Evolutionary conservation across 345 rosid genomes (phyloP).

Genomic region (Durio zibethinus): DNA sequence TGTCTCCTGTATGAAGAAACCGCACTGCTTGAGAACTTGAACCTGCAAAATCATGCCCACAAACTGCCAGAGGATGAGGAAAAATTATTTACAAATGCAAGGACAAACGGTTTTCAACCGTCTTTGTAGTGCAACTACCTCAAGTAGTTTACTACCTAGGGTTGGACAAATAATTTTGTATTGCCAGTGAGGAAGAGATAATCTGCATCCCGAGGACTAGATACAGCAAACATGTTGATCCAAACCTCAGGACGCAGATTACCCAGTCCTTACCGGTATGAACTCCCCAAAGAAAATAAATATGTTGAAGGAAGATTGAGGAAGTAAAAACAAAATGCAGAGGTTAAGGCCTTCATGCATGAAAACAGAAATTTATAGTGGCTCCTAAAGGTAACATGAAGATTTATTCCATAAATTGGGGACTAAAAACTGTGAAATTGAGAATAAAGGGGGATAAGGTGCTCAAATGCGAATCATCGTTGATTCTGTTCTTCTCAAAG

Average conservation of each 20-base stretch:
- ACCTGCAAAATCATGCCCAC: conserved; percentile 4
- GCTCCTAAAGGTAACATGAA: conserved; percentile 21
- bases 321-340: not conserved
- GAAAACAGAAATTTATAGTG: conserved; percentile 38
- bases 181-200: conserved; percentile 50
- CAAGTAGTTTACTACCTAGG: not conserved
- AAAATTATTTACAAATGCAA: not conserved
- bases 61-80: not conserved
- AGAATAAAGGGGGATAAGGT: conserved; percentile 44
- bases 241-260: conserved; percentile 86
- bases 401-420: conserved; percentile 23
- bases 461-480: conserved; percentile 29
- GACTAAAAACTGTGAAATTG: not conserved
- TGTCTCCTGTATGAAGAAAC: not conserved
- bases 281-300: not conserved
- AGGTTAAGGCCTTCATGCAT: conserved; percentile 25
- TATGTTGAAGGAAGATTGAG: not conserved
- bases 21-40: not conserved
- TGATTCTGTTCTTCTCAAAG: conserved; percentile 47
- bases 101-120: not conserved
- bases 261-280: conserved; percentile 43
- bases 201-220: conserved; percentile 61
- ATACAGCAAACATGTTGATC: conserved; percentile 30
- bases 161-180: conserved; percentile 2
- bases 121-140: not conserved